Evolutionary conservation across 1,139 yeast species (phyloP).

Genomic region (Lodderomyces theae): DNA sequence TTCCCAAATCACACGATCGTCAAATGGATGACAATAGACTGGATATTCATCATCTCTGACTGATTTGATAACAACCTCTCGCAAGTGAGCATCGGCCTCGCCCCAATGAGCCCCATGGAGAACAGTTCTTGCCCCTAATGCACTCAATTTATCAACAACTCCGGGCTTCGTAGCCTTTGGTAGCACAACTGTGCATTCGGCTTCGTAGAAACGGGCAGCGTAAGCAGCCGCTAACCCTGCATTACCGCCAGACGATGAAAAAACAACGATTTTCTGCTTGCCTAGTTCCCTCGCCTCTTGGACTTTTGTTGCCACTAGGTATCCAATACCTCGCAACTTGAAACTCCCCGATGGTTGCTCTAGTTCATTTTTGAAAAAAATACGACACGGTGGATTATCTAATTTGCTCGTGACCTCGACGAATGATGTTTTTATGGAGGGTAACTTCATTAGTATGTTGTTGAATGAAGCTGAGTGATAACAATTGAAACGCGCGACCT

Average conservation of each 20-base stretch:
- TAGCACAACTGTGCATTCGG: slow-evolving; percentile 40
- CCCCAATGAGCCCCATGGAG: slow-evolving; percentile 34
- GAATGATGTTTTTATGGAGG: slow-evolving; percentile 30
- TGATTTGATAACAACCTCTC: slow-evolving; percentile 18
- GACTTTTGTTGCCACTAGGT: slow-evolving; percentile 26
- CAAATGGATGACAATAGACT: slow-evolving; percentile 44
- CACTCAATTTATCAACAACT: slow-evolving; percentile 24
- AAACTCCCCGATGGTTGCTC: slow-evolving; percentile 45
- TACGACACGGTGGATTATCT: slow-evolving; percentile 42
- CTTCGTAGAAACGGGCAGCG: slow-evolving; percentile 25
- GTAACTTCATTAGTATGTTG: slow-evolving; percentile 8
- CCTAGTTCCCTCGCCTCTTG: slow-evolving; percentile 18
- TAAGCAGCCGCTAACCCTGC: slow-evolving; percentile 49
- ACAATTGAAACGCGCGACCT: too few relatives aligned
- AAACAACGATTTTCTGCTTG: slow-evolving; percentile 25
- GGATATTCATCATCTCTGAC: slow-evolving; percentile 20
- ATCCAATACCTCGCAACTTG: slow-evolving; percentile 40
- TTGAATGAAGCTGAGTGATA: too few relatives aligned
- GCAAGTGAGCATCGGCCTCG: slow-evolving; percentile 36
- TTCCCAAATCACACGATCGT: slow-evolving; percentile 37
- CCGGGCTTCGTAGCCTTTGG: slow-evolving; percentile 28
- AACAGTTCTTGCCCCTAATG: slow-evolving; percentile 29
- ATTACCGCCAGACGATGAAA: slow-evolving; percentile 46
- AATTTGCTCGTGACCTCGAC: slow-evolving; percentile 33
- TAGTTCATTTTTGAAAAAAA: slow-evolving; percentile 39